phyloP scores from a whole-genome alignment of 768 basidiomycete genomes.

The Kwoniella newhampshirensis region DNA sequence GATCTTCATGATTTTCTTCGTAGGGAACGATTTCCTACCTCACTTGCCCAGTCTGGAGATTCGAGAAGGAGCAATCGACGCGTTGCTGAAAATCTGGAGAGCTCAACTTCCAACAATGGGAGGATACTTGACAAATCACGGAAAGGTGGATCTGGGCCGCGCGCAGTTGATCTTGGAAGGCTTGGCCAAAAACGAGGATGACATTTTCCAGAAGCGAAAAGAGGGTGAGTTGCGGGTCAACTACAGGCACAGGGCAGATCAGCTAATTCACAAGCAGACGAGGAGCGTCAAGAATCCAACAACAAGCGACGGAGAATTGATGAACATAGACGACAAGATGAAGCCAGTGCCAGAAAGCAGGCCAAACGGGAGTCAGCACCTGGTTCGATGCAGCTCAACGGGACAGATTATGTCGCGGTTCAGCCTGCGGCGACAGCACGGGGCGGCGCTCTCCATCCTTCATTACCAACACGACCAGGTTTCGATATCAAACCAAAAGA shows the following conservation, averaged over 20 bases:
- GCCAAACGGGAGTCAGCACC: slow-evolving; percentile 27
- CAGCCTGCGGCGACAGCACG: slow-evolving; percentile 33
- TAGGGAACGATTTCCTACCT: slow-evolving; percentile 84
- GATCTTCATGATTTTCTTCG: slow-evolving; percentile 99
- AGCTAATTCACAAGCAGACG: slow-evolving; percentile 60
- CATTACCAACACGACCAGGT: slow-evolving; percentile 65
- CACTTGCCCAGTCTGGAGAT: slow-evolving; percentile 98
- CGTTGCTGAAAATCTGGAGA: slow-evolving; percentile 92
- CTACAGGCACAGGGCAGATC: not conserved
- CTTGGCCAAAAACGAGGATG: slow-evolving; percentile 88
- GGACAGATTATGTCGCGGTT: slow-evolving; percentile 51
- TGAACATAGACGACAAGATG: slow-evolving; percentile 56
- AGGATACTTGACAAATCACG: slow-evolving; percentile 93
- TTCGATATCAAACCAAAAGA: slow-evolving; percentile 52
- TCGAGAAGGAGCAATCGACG: slow-evolving; percentile 98
- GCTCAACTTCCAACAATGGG: slow-evolving; percentile 91
- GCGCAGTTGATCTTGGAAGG: slow-evolving; percentile 95
- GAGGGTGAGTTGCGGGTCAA: slow-evolving; percentile 68
- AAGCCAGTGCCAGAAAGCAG: slow-evolving; percentile 25
- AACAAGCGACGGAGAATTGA: slow-evolving; percentile 80
- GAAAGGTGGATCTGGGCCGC: slow-evolving; percentile 76
- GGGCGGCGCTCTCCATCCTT: slow-evolving; percentile 57
- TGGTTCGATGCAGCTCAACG: slow-evolving; percentile 45
- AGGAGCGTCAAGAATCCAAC: slow-evolving; percentile 89
- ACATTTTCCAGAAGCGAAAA: slow-evolving; percentile 86